These are phyloP conservation scores for Domatiomyces catenatus DNA, from an alignment of 2,329 filamentous ascomycete genomes.

Conservation along the genomic window DNA sequence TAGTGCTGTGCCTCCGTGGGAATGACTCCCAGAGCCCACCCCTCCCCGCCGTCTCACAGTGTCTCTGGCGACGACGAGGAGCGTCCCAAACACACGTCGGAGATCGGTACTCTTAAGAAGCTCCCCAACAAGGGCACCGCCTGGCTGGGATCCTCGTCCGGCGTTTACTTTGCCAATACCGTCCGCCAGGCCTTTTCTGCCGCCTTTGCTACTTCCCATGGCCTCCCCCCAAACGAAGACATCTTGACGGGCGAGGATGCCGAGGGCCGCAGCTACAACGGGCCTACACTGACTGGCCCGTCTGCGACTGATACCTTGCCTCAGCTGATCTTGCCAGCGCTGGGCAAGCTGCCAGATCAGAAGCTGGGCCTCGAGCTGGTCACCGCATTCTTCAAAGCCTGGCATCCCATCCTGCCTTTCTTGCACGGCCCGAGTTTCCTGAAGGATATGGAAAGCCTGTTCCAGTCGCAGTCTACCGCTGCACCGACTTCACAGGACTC, in stretches of 20 bases:
- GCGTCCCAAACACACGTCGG: slow-evolving; percentile 20
- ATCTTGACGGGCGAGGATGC: slow-evolving; percentile 18
- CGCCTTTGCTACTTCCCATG: slow-evolving; percentile 18
- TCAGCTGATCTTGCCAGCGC: slow-evolving; percentile 18
- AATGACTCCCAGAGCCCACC: slow-evolving; percentile 3
- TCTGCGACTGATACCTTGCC: slow-evolving; percentile 17
- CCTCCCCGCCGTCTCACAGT: background rate
- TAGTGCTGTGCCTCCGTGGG: background rate
- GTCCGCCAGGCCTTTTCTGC: slow-evolving; percentile 37
- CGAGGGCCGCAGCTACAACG: slow-evolving; percentile 16
- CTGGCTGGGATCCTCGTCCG: slow-evolving; percentile 38
- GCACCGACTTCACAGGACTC: slow-evolving; percentile 6
- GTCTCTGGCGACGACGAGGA: slow-evolving; percentile 10
- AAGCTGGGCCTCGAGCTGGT: slow-evolving; percentile 28
- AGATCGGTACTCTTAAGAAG: slow-evolving; percentile 30
- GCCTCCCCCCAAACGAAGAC: slow-evolving; percentile 17
- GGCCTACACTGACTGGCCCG: slow-evolving; percentile 11
- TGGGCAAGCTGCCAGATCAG: slow-evolving; percentile 16
- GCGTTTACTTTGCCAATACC: slow-evolving; percentile 40
- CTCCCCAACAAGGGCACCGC: slow-evolving; percentile 32
- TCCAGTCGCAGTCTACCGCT: slow-evolving; percentile 15
- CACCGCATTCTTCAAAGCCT: slow-evolving; percentile 35
- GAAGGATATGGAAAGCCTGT: slow-evolving; percentile 30
- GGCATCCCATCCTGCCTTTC: slow-evolving; percentile 40
- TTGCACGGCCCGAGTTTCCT: slow-evolving; percentile 36